These are phyloP conservation scores for Myxozyma sirexii DNA, from an alignment of 805 yeast species.

Conservation along the genomic window DNA sequence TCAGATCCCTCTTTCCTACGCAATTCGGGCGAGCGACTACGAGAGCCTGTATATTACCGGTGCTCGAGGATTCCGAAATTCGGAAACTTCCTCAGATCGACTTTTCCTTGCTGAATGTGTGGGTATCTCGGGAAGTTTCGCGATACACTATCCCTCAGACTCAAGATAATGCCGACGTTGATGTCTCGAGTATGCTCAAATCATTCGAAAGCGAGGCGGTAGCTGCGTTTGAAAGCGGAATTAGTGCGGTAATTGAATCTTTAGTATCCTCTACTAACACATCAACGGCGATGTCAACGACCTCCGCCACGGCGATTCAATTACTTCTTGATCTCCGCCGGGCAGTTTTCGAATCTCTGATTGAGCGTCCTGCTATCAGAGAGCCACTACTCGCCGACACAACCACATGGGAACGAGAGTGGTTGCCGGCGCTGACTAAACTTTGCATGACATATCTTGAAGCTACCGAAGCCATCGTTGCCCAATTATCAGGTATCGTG, in stretches of 20 bases:
- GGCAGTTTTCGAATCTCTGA: conserved; percentile 7
- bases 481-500: neutral
- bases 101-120: conserved; percentile 14
- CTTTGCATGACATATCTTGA: conserved; percentile 11
- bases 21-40: conserved; percentile 16
- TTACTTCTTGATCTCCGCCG: conserved; percentile 18
- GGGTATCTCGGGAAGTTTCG: conserved; percentile 12
- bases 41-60: conserved; percentile 16
- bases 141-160: neutral
- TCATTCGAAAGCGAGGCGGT: conserved; percentile 3
- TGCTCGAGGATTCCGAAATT: conserved; percentile 19
- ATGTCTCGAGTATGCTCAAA: neutral
- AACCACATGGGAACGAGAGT: conserved; percentile 13
- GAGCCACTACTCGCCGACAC: conserved; percentile 1
- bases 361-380: conserved; percentile 16
- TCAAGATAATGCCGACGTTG: neutral
- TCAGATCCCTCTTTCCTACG: conserved; percentile 20
- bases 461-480: conserved; percentile 2
- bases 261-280: neutral
- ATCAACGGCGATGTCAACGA: neutral
- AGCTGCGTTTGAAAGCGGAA: conserved; percentile 13
- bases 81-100: conserved; percentile 19
- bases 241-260: neutral
- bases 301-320: conserved; percentile 2
- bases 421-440: conserved; percentile 15